Base-by-base conservation (phyloP, 179 eudicot genomes). In the Silene noctiflora region DNA sequence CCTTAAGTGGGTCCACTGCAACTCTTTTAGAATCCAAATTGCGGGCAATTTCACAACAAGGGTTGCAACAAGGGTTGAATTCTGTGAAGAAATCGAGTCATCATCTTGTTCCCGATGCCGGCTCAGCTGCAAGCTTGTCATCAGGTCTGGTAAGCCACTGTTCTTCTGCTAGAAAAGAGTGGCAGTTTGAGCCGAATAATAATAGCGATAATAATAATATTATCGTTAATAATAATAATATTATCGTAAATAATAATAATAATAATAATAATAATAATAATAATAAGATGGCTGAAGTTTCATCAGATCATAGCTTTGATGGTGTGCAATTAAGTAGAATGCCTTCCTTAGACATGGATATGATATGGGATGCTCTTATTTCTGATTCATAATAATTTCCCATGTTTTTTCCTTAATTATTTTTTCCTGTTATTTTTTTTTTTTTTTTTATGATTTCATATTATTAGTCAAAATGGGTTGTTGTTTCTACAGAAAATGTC, bases 261-360 rank as follows among this genome's bases (percentile, higher is more conserved):
- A 77, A 33, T 21, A 81, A 39, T 60, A 75, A 42, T 27, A 85
- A 76, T 74, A 82, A 73, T 17, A 82, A 39, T 64, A 75, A 31
- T 27, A 81, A 78, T 76, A 82, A 75, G 51, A 75, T 3, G 60
- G 71, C 75, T 63, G 85, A 86, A 68, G 85, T 75, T 67, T 33
- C 73, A 14, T 61, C 84, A n/a, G 89, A 86, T 19, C 76, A 75
- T 67, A 75, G 13, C 69, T 46, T 72, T 74, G 90, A 89, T 63
- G 92, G 78, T 65, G 86, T 94, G 39, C 97, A 92, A 78, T 85
- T 94, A 68, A 92, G 97, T 85, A 89, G 91, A 85, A 87, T 94
- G 89, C 98, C 98, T 69, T 94, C 98, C 63, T 86, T 94, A 83
- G 97, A 90, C 77, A 94, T 94, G 94, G 97, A 92, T 72, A 84